Evolutionary conservation across 352 stramenopile species (phyloP).

Genomic region (Globisporangium orthogonon): DNA sequence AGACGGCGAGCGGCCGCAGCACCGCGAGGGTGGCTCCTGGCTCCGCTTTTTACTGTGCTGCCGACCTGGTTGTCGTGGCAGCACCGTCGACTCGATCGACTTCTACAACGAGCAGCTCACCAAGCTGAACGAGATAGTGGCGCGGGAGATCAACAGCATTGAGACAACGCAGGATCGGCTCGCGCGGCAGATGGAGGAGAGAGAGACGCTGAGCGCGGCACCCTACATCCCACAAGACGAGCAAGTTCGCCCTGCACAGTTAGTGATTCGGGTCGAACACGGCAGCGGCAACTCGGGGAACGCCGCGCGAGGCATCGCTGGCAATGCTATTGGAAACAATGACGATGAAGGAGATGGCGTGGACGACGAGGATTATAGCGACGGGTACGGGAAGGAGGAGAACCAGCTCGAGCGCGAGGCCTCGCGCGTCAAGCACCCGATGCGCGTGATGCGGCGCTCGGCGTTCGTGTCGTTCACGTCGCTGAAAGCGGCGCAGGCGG

Average conservation of each 20-base stretch:
- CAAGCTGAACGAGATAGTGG: slow-evolving; percentile 51
- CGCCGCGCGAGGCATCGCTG: neutral
- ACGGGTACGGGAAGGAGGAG: slow-evolving; percentile 26
- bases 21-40: slow-evolving; percentile 44
- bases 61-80: slow-evolving; percentile 24
- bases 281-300: slow-evolving; percentile 1
- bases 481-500: slow-evolving; percentile 61
- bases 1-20: slow-evolving; percentile 25
- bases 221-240: slow-evolving; percentile 6
- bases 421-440: slow-evolving; percentile 37
- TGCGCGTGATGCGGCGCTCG: slow-evolving; percentile 53
- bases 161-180: slow-evolving; percentile 48
- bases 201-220: slow-evolving; percentile 16
- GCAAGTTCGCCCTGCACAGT: neutral
- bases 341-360: slow-evolving; percentile 23
- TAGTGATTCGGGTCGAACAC: slow-evolving; percentile 4
- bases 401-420: slow-evolving; percentile 44
- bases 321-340: neutral
- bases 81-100: slow-evolving; percentile 53
- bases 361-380: slow-evolving; percentile 10
- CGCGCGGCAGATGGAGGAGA: slow-evolving; percentile 27
- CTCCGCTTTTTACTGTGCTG: slow-evolving; percentile 28
- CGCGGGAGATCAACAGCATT: slow-evolving; percentile 55
- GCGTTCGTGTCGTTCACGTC: slow-evolving; percentile 79
- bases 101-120: slow-evolving; percentile 47